A percentile compares a stretch with the other conserved stretches of the same genome.
Evolutionary conservation across 2,329 filamentous ascomycete genomes (phyloP).

Genomic region (Ramularia endophylla): DNA sequence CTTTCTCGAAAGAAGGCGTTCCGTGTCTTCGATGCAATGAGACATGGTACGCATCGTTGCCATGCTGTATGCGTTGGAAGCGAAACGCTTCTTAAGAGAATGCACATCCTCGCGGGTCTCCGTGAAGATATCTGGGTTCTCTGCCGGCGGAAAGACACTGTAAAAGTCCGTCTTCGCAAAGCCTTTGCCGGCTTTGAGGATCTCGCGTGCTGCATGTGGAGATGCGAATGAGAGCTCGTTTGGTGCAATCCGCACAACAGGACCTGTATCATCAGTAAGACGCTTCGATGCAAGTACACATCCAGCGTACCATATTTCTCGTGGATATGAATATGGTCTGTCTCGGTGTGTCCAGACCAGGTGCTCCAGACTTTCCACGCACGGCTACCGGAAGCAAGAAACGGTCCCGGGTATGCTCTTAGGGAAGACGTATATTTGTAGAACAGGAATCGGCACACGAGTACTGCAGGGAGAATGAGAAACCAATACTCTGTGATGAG

Average conservation of each 20-base stretch:
- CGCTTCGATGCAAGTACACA: background rate
- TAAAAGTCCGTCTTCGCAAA: conserved; percentile 32
- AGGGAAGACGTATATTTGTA: no score
- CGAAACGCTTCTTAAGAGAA: conserved; percentile 46
- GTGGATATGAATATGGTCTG: conserved; percentile 22
- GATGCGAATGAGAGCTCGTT: conserved; percentile 28
- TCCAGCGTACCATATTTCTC: conserved; percentile 13
- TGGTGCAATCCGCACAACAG: conserved; percentile 28
- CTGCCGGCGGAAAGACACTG: conserved; percentile 49
- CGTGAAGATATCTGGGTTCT: conserved; percentile 55
- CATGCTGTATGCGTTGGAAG: conserved; percentile 46
- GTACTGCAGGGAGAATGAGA: no score
- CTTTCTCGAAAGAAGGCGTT: conserved; percentile 41
- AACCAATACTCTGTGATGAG: no score
- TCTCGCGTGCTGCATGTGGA: conserved; percentile 24
- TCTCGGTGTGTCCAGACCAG: conserved; percentile 25
- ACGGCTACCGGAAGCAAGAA: no score
- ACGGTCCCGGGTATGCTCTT: no score
- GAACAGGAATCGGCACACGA: no score
- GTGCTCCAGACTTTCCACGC: no score
- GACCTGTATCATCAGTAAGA: conserved; percentile 10
- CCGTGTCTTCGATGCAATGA: conserved; percentile 48
- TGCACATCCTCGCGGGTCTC: conserved; percentile 51
- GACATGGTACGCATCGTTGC: conserved; percentile 48
- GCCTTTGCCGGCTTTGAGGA: conserved; percentile 27